These are phyloP conservation scores for Arthrobotrys musiformis DNA, from an alignment of 2,329 filamentous ascomycete genomes.

Conservation along the genomic window DNA sequence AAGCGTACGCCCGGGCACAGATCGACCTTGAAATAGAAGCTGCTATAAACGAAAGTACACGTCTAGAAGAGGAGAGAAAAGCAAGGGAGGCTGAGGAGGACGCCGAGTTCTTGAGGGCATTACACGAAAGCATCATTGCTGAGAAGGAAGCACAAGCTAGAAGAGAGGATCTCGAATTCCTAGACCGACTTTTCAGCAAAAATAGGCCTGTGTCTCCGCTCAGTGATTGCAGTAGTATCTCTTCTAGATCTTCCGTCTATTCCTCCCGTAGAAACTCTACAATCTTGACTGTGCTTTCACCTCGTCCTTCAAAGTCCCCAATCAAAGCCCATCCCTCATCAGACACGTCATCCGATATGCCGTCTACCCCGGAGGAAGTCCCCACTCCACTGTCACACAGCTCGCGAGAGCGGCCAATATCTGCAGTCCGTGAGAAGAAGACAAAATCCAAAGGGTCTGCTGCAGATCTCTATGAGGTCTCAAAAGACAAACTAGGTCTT, in stretches of 20 bases:
- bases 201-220: conserved; percentile 37
- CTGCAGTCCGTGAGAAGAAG: conserved; percentile 46
- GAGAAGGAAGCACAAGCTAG: conserved; percentile 51
- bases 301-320: conserved; percentile 39
- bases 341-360: conserved; percentile 46
- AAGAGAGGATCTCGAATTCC: conserved; percentile 49
- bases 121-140: conserved; percentile 53
- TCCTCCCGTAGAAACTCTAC: conserved; percentile 39
- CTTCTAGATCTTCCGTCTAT: conserved; percentile 35
- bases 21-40: conserved; percentile 55
- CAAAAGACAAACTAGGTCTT: conserved; percentile 24
- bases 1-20: conserved; percentile 40
- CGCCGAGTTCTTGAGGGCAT: conserved; percentile 41
- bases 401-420: conserved; percentile 50
- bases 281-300: conserved; percentile 44
- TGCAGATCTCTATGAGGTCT: conserved; percentile 41
- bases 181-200: conserved; percentile 48
- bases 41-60: conserved; percentile 47
- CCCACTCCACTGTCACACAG: conserved; percentile 50
- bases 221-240: conserved; percentile 50
- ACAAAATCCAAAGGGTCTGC: conserved; percentile 32
- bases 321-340: conserved; percentile 19
- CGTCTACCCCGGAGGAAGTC: conserved; percentile 34
- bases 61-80: conserved; percentile 49
- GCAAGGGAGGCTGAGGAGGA: conserved; percentile 46